These are phyloP conservation scores for Hirsutella rhossiliensis DNA, from an alignment of 2,329 filamentous ascomycete species.

Conservation along the genomic window DNA sequence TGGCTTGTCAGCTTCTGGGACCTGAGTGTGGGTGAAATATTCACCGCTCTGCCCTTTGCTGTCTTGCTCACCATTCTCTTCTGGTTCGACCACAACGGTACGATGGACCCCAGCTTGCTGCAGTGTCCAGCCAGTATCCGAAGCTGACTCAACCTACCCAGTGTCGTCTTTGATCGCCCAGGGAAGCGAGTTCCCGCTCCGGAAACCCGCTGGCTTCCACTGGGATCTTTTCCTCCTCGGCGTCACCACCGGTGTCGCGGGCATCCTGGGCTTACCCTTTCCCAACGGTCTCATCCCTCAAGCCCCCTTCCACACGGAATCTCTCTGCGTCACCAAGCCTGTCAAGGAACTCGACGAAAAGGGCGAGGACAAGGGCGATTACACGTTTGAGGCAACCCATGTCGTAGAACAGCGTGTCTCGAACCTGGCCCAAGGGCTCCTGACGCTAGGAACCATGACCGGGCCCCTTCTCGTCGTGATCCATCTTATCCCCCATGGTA, in stretches of 20 bases:
- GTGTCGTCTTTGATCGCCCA: conserved; percentile 75
- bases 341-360: conserved; percentile 40
- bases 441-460: conserved; percentile 70
- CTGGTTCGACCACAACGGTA: conserved; percentile 83
- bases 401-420: conserved; percentile 71
- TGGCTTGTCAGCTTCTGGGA: conserved; percentile 83
- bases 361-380: conserved; percentile 42
- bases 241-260: conserved; percentile 62
- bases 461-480: conserved; percentile 62
- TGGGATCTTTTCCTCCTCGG: conserved; percentile 78
- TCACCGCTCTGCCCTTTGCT: conserved; percentile 79
- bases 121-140: background rate
- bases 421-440: conserved; percentile 65
- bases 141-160: conserved; percentile 16
- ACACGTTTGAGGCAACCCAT: conserved; percentile 38
- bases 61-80: conserved; percentile 74
- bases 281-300: conserved; percentile 78
- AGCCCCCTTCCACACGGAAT: conserved; percentile 70
- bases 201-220: conserved; percentile 73
- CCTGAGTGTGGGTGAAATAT: conserved; percentile 58
- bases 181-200: conserved; percentile 69
- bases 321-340: conserved; percentile 58
- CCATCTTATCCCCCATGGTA: conserved; percentile 67
- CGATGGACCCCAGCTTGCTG: conserved; percentile 3
- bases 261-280: conserved; percentile 65